Evolutionary conservation across 176 grass and related monocot genomes (phyloP).

Genomic region (Carex parvula): DNA sequence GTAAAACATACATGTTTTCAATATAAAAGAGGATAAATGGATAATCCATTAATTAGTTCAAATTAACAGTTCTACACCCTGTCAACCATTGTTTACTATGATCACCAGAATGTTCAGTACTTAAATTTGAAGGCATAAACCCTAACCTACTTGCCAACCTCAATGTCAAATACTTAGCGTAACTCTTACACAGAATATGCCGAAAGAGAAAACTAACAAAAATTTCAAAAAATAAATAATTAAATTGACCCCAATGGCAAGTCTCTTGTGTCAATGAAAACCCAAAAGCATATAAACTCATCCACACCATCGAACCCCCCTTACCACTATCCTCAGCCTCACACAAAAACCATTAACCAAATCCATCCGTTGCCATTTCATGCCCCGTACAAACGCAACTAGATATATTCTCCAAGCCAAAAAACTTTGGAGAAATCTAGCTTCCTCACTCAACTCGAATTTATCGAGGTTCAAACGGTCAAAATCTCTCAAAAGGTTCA

Average conservation of each 20-base stretch:
- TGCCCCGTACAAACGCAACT: slow-evolving; percentile 12
- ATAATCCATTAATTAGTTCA: too few species aligned
- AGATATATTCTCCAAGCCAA: slow-evolving; percentile 12
- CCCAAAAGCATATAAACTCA: slow-evolving; percentile 4
- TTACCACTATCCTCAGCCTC: not conserved
- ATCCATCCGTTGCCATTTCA: not conserved
- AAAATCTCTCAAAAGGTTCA: slow-evolving; percentile 7
- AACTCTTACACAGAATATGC: slow-evolving; percentile 16
- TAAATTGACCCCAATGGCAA: slow-evolving; percentile 2
- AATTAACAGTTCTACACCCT: too few species aligned
- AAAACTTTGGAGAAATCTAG: slow-evolving; percentile 26
- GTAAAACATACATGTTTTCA: not conserved
- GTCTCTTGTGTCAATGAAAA: not conserved
- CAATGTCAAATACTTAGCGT: slow-evolving; percentile 24
- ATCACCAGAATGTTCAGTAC: not conserved
- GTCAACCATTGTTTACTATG: not conserved
- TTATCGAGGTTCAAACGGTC: slow-evolving; percentile 23
- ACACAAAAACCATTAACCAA: not conserved
- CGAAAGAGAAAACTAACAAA: slow-evolving; percentile 11
- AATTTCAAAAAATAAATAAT: not conserved
- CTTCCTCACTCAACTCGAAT: not conserved
- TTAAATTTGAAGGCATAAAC: not conserved
- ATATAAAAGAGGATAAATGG: too few species aligned
- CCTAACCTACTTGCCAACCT: not conserved
- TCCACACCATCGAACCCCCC: not conserved